phyloP scores from a whole-genome alignment of 768 basidiomycete genomes.

The Gelatoporia subvermispora region DNA sequence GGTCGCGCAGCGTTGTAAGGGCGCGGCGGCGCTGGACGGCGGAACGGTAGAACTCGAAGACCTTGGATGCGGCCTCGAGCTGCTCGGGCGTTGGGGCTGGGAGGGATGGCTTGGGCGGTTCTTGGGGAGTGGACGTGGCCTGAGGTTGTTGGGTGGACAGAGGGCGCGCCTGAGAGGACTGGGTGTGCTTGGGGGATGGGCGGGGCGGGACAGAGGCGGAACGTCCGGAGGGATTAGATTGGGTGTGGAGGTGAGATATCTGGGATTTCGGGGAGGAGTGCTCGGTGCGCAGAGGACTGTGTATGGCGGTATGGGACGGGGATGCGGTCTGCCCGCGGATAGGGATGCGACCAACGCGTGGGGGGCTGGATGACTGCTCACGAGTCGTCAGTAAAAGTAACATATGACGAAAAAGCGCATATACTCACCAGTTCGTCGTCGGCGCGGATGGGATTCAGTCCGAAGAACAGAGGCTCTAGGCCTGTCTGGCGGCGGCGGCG shows the following conservation, averaged over 20 bases:
- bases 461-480: slow-evolving; percentile 12
- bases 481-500: slow-evolving; percentile 7
- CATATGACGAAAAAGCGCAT: too few relatives aligned
- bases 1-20: slow-evolving; percentile 32
- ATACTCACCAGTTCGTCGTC: slow-evolving; percentile 12
- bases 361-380: neutral
- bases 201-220: neutral
- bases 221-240: neutral
- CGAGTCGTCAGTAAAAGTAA: neutral
- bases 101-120: slow-evolving; percentile 1
- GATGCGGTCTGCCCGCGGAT: neutral
- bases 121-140: neutral
- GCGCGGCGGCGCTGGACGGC: slow-evolving; percentile 29
- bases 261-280: slow-evolving; percentile 6
- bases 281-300: slow-evolving; percentile 5
- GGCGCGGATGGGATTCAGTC: slow-evolving; percentile 6
- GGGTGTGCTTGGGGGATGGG: neutral
- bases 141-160: slow-evolving; percentile 1
- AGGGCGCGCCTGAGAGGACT: neutral
- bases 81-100: slow-evolving; percentile 14
- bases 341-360: neutral
- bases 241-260: neutral
- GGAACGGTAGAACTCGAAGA: slow-evolving; percentile 44
- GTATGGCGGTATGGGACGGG: neutral
- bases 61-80: slow-evolving; percentile 33